A percentile compares a stretch with the other conserved stretches of the same genome.
These are phyloP conservation scores for Claviceps sorghi DNA, from an alignment of 2,329 filamentous ascomycete genomes.

Conservation along the genomic window DNA sequence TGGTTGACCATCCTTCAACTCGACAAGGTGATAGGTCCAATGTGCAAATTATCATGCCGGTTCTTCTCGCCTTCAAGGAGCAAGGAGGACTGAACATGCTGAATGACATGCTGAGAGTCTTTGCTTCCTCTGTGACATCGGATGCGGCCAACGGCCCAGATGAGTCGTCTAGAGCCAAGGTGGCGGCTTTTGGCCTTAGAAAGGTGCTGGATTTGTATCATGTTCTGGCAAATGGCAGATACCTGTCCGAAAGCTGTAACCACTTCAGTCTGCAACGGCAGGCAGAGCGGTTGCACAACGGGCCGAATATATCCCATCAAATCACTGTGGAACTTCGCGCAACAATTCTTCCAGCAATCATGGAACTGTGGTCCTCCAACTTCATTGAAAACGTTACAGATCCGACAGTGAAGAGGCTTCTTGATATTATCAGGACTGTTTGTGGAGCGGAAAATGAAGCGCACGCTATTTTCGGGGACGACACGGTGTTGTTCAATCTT, in stretches of 20 bases:
- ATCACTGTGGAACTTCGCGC: constrained; percentile 77
- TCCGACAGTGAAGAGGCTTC: constrained; percentile 60
- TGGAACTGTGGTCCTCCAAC: constrained; percentile 70
- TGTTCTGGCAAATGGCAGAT: constrained; percentile 61
- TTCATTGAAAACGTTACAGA: constrained; percentile 70
- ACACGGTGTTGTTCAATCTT: constrained; percentile 23
- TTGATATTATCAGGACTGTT: constrained; percentile 71
- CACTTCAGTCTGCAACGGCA: constrained; percentile 30
- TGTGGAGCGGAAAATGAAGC: constrained; percentile 64
- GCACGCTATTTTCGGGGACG: constrained; percentile 46
- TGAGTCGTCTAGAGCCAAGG: constrained; percentile 30
- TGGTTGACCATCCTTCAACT: constrained; percentile 50
- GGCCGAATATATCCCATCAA: constrained; percentile 42
- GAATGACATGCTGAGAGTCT: constrained; percentile 56
- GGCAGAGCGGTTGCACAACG: constrained; percentile 26
- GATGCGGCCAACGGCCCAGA: constrained; percentile 27
- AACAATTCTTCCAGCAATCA: constrained; percentile 61
- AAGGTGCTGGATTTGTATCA: constrained; percentile 75
- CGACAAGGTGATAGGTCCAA: constrained; percentile 34
- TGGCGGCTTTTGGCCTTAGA: constrained; percentile 49
- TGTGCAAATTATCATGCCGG: constrained; percentile 51
- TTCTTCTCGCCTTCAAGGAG: constrained; percentile 77
- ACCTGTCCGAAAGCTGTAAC: constrained; percentile 61
- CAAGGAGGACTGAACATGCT: constrained; percentile 60
- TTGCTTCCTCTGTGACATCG: constrained; percentile 26